Evolutionary conservation across 73 alveolate species (phyloP), one percentile per base, ranked within the genome.

Genomic region (Blepharisma japonicum): DNA sequence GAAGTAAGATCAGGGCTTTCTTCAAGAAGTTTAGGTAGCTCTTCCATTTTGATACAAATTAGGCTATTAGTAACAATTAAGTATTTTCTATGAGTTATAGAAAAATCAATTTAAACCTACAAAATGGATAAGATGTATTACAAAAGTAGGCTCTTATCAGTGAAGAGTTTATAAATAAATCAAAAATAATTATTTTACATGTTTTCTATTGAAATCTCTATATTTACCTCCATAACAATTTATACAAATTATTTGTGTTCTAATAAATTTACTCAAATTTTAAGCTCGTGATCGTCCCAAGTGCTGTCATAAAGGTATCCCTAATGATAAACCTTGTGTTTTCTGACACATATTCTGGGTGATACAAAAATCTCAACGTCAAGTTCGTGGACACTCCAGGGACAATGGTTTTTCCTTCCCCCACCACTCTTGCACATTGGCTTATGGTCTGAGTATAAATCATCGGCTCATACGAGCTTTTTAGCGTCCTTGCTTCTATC

Each of bases 261-360:
- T 32, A 32, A 32, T 32, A 32, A 32, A 32, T 32, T 32, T 32
- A 32, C 42, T 32, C 42, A 32, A 32, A 32, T 32, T 32, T 32
- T 32, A 32, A 32, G 42, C 42, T 53, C 23, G 23, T 61, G 5
- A 61, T 25, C 38, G 74, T 61, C 45, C 80, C 80, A 9, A 70
- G 25, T 70, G 80, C 80, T 2, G 80, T 70, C 77, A 70, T 70
- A 45, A 70, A 70, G 2, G 71, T 45, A 25, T 70, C 80, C 27
- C 42, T 11, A 0, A 70, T 45, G 32, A 70, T 39, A 18, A 70
- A 38, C 4, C 45, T 70, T 5, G 80, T 70, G 18, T 54, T 54
- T 9, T 18, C 46, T 9, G 61, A 14, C 14, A 70, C 14, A 25
- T 70, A 70, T 45, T 70, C 80, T 2, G 80, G 80, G 21, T 45